phyloP scores from a whole-genome alignment of 2,329 filamentous ascomycete genomes.

The Fusarium mexicanum region DNA sequence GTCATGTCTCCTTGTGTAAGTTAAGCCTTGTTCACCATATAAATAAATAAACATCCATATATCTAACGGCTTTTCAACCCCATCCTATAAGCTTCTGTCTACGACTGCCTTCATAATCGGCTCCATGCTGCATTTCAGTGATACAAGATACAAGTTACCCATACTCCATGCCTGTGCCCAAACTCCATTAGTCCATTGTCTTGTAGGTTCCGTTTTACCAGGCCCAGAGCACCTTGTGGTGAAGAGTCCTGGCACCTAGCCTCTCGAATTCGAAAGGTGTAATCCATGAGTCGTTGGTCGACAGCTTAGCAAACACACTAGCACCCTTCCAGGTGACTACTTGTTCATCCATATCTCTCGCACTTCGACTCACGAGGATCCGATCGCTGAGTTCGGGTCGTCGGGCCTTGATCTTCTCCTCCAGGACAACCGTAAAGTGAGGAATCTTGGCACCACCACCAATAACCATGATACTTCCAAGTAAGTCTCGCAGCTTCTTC shows the following conservation, averaged over 20 bases:
- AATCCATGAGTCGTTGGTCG: constrained; percentile 96
- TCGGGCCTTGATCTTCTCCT: constrained; percentile 79
- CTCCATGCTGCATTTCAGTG: constrained; percentile 10
- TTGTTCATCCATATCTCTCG: constrained; percentile 93
- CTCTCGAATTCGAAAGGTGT: constrained; percentile 87
- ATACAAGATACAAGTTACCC: constrained; percentile 29
- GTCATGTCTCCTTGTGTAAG: not conserved
- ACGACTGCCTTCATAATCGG: not conserved
- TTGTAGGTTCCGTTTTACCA: constrained; percentile 52
- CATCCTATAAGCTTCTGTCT: constrained; percentile 2
- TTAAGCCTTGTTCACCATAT: not conserved
- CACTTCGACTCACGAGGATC: constrained; percentile 74
- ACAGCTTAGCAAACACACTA: constrained; percentile 92
- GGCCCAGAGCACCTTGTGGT: constrained; percentile 79
- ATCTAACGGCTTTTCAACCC: constrained; percentile 12
- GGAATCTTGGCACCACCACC: constrained; percentile 85
- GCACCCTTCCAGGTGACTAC: constrained; percentile 99
- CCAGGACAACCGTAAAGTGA: constrained; percentile 82
- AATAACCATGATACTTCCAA: constrained; percentile 90
- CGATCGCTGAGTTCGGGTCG: constrained; percentile 68
- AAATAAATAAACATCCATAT: constrained; percentile 2
- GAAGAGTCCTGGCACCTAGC: constrained; percentile 81
- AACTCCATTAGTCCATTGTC: constrained; percentile 35
- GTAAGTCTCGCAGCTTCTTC: constrained; percentile 89
- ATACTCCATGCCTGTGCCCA: constrained; percentile 39